phyloP scores from a whole-genome alignment of 2,329 filamentous ascomycete species.

The Trichoderma guizhouense region DNA sequence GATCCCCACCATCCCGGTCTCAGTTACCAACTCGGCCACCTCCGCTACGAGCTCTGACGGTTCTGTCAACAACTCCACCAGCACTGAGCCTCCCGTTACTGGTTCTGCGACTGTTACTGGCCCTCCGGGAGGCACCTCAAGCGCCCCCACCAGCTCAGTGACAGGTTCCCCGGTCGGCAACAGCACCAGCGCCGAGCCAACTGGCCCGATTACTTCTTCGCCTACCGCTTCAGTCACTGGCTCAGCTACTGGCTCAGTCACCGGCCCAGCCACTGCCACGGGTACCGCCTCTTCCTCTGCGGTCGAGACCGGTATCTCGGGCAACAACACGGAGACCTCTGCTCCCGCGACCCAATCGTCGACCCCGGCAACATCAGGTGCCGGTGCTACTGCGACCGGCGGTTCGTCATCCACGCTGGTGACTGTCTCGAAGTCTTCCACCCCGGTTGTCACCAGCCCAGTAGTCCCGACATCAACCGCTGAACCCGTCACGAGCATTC shows the following conservation, averaged over 20 bases:
- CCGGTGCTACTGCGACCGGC: not conserved
- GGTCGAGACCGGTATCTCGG: not conserved
- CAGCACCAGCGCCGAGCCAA: not conserved
- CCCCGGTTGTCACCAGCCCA: not conserved
- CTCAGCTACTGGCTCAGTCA: not conserved
- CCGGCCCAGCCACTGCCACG: not conserved
- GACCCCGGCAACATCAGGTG: not conserved
- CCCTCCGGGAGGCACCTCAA: not conserved
- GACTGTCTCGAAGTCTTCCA: conserved; percentile 2
- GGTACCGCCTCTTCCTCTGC: not conserved
- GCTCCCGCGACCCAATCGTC: not conserved
- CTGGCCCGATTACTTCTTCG: not conserved
- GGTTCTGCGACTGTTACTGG: conserved; percentile 5
- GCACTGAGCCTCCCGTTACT: conserved; percentile 7
- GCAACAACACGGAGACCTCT: not conserved
- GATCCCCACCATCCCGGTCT: not conserved
- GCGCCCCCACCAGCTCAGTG: not conserved
- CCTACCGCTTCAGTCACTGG: not conserved
- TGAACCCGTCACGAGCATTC: conserved; percentile 38
- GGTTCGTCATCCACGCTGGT: not conserved
- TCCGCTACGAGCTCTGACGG: not conserved
- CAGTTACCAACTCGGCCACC: not conserved
- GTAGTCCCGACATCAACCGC: conserved; percentile 9
- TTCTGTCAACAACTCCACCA: conserved; percentile 11
- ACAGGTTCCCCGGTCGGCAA: not conserved